Percentiles rank a stretch among this genome's conserved stretches.
These are phyloP conservation scores for Ceratocystis alfenasii DNA, from an alignment of 2,329 filamentous ascomycete genomes.

Conservation along the genomic window DNA sequence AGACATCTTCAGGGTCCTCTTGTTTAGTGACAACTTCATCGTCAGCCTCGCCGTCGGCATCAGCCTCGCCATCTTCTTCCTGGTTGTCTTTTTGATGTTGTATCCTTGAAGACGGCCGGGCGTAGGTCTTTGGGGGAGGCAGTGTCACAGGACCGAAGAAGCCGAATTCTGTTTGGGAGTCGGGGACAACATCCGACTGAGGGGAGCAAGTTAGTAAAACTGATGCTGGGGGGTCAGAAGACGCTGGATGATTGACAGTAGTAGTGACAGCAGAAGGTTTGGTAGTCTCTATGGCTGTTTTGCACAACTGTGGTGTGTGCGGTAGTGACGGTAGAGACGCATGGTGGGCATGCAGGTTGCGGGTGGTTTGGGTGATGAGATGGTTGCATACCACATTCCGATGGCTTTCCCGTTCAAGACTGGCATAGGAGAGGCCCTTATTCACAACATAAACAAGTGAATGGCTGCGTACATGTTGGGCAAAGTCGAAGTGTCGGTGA, in stretches of 20 bases:
- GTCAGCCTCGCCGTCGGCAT: constrained; percentile 23
- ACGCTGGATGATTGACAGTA: neutral
- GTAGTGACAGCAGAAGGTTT: neutral
- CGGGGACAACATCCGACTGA: neutral
- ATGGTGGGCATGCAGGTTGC: neutral
- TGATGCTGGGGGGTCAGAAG: neutral
- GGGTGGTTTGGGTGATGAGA: neutral
- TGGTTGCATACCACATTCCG: constrained; percentile 37
- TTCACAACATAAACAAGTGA: constrained; percentile 52
- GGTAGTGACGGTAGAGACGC: neutral
- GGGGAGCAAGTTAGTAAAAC: constrained; percentile 5
- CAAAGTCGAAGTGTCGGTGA: constrained; percentile 51
- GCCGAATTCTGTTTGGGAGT: constrained; percentile 28
- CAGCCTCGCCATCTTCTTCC: constrained; percentile 31
- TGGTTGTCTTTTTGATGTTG: neutral
- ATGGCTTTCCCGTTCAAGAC: constrained; percentile 45
- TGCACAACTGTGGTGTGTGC: neutral
- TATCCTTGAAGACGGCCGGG: constrained; percentile 7
- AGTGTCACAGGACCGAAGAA: constrained; percentile 41
- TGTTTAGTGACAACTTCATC: constrained; percentile 21
- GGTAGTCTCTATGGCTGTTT: neutral
- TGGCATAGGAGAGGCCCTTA: constrained; percentile 50
- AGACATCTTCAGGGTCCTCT: constrained; percentile 19
- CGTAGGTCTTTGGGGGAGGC: constrained; percentile 10
- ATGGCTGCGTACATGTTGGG: constrained; percentile 52